A percentile compares a stretch with the other conserved stretches of the same genome.
phyloP scores from a whole-genome alignment of 176 grass and related monocot genomes.

The Elaeis guineensis region DNA sequence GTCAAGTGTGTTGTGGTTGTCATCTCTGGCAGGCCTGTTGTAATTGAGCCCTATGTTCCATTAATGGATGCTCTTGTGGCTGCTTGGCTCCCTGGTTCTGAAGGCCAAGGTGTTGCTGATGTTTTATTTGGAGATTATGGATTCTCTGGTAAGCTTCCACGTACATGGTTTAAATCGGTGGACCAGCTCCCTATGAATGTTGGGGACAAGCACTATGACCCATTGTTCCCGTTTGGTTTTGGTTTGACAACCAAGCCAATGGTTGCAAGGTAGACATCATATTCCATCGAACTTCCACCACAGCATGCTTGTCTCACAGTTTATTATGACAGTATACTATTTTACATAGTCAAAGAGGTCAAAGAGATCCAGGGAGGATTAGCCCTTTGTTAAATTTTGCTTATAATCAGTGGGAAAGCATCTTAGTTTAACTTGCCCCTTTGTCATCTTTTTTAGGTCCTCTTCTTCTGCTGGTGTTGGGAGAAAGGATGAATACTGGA shows the following conservation, averaged over 20 bases:
- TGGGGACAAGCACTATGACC: conserved; percentile 71
- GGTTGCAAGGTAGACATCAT: conserved; percentile 37
- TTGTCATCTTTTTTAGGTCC: too few species aligned
- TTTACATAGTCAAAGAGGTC: too few species aligned
- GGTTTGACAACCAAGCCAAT: conserved; percentile 57
- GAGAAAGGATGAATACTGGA: too few species aligned
- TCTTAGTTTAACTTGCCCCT: too few species aligned
- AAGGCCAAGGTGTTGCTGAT: conserved; percentile 79
- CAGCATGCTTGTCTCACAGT: background rate
- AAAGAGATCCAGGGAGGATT: too few species aligned
- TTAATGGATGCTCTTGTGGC: conserved; percentile 83
- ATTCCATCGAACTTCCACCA: background rate
- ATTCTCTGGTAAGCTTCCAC: conserved; percentile 66
- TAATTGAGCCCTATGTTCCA: conserved; percentile 67
- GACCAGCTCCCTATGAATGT: conserved; percentile 87
- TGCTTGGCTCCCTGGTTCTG: conserved; percentile 87
- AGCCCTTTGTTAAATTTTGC: too few species aligned
- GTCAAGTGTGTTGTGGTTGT: conserved; percentile 74
- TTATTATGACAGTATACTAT: too few species aligned
- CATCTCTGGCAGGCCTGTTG: conserved; percentile 68
- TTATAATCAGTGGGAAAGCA: too few species aligned
- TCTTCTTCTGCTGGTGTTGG: too few species aligned
- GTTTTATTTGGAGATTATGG: conserved; percentile 79
- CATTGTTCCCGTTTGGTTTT: conserved; percentile 75
- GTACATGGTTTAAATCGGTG: conserved; percentile 75